phyloP scores from a whole-genome alignment of 2,329 filamentous ascomycete genomes.

The Claviceps sp. region DNA sequence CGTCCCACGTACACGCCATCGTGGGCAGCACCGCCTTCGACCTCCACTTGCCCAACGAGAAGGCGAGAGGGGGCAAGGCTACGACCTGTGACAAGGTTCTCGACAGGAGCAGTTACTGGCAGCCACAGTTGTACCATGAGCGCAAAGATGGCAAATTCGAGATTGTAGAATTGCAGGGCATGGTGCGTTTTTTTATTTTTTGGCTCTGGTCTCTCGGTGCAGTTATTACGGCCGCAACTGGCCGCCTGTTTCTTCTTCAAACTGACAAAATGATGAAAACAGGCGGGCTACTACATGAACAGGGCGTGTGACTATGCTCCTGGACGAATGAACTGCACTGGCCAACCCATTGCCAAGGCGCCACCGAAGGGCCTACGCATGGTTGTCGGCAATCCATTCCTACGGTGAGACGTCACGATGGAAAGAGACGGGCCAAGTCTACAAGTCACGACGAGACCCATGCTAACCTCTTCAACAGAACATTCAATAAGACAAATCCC shows the following conservation, averaged over 20 bases:
- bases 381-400: constrained; percentile 46
- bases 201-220: too few species aligned
- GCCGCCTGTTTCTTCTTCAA: too few species aligned
- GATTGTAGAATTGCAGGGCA: constrained; percentile 19
- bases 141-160: constrained; percentile 42
- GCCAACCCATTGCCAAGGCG: constrained; percentile 27
- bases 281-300: constrained; percentile 16
- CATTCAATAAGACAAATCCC: constrained; percentile 28
- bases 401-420: constrained; percentile 13
- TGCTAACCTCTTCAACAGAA: constrained; percentile 11
- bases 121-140: constrained; percentile 39
- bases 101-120: constrained; percentile 58
- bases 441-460: not conserved
- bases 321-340: constrained; percentile 12
- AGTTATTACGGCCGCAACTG: too few species aligned
- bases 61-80: constrained; percentile 41
- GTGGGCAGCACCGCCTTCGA: constrained; percentile 50
- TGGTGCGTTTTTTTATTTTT: constrained; percentile 9
- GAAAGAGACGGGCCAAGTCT: too few species aligned
- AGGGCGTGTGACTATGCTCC: constrained; percentile 15
- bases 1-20: constrained; percentile 46
- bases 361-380: constrained; percentile 53
- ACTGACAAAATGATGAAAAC: too few species aligned
- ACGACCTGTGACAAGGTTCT: constrained; percentile 49
- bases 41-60: constrained; percentile 36